These are phyloP conservation scores for Cephalotrichum gorgonifer DNA, from an alignment of 2,329 filamentous ascomycete species.

Conservation along the genomic window DNA sequence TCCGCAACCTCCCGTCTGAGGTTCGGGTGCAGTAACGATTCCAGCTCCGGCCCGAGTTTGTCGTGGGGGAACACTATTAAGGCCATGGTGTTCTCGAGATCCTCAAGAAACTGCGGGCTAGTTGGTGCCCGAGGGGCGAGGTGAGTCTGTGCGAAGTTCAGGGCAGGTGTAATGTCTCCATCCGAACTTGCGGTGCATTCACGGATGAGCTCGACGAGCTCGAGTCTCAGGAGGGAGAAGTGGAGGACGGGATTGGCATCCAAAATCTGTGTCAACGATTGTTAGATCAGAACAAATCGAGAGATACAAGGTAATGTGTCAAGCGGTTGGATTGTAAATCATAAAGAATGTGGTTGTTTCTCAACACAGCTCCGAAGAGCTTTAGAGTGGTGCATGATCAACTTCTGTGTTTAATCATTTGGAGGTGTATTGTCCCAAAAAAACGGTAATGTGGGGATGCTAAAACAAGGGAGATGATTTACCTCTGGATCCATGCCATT, in stretches of 20 bases:
- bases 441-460: neutral
- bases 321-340: slow-evolving; percentile 16
- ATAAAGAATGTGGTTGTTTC: slow-evolving; percentile 53
- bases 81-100: slow-evolving; percentile 87
- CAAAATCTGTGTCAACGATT: slow-evolving; percentile 53
- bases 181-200: slow-evolving; percentile 55
- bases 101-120: slow-evolving; percentile 70
- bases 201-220: slow-evolving; percentile 88
- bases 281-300: neutral
- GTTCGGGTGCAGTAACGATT: slow-evolving; percentile 65
- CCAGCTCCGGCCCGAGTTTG: slow-evolving; percentile 64
- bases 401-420: slow-evolving; percentile 84
- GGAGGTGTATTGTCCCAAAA: slow-evolving; percentile 22
- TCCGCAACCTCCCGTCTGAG: slow-evolving; percentile 77
- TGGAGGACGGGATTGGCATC: slow-evolving; percentile 76
- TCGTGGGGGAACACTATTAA: slow-evolving; percentile 82
- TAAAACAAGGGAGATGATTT: slow-evolving; percentile 26
- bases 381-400: slow-evolving; percentile 99
- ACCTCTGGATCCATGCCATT: slow-evolving; percentile 91
- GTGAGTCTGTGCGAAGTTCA: slow-evolving; percentile 80
- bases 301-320: too few relatives aligned
- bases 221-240: slow-evolving; percentile 80
- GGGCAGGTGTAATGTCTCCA: slow-evolving; percentile 52
- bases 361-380: slow-evolving; percentile 85
- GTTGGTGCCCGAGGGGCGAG: slow-evolving; percentile 79